phyloP scores from a whole-genome alignment of 2,329 filamentous ascomycete species.

The Penicillium sp. region DNA sequence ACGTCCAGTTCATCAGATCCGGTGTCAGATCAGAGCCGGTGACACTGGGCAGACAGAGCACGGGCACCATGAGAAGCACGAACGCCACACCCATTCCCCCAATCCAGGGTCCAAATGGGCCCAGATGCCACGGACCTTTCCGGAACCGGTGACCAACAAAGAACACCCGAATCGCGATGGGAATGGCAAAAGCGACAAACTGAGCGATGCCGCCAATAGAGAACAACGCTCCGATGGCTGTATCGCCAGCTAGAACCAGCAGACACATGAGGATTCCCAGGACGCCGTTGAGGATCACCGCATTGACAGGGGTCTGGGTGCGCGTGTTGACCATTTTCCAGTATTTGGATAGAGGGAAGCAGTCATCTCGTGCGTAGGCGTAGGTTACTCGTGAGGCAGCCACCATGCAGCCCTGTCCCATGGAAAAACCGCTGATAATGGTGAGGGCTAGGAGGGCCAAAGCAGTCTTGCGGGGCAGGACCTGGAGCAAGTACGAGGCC shows the following conservation, averaged over 20 bases:
- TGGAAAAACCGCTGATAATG: slow-evolving; percentile 60
- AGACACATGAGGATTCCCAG: slow-evolving; percentile 54
- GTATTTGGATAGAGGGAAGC: slow-evolving; percentile 53
- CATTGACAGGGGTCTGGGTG: slow-evolving; percentile 61
- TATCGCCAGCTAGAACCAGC: slow-evolving; percentile 55
- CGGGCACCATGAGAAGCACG: slow-evolving; percentile 58
- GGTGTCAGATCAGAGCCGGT: slow-evolving; percentile 47
- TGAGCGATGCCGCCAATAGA: slow-evolving; percentile 61
- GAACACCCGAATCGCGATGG: slow-evolving; percentile 39
- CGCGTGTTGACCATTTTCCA: slow-evolving; percentile 53
- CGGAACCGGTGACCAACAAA: slow-evolving; percentile 56
- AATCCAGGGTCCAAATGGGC: slow-evolving; percentile 49
- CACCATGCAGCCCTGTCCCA: slow-evolving; percentile 67
- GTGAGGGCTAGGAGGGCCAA: slow-evolving; percentile 57
- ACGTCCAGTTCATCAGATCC: slow-evolving; percentile 60
- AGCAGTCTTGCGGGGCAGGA: slow-evolving; percentile 52
- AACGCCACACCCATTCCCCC: slow-evolving; percentile 52
- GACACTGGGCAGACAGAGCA: slow-evolving; percentile 56
- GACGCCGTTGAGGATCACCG: slow-evolving; percentile 57
- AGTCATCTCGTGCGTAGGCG: slow-evolving; percentile 65
- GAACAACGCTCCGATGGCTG: slow-evolving; percentile 60
- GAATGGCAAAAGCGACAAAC: slow-evolving; percentile 47
- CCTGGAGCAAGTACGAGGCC: slow-evolving; percentile 60
- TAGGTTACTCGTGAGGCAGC: slow-evolving; percentile 60
- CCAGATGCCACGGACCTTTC: slow-evolving; percentile 60